Conservation (phyloP, 169 alveolate species). For the Plasmodium vivax region DNA sequence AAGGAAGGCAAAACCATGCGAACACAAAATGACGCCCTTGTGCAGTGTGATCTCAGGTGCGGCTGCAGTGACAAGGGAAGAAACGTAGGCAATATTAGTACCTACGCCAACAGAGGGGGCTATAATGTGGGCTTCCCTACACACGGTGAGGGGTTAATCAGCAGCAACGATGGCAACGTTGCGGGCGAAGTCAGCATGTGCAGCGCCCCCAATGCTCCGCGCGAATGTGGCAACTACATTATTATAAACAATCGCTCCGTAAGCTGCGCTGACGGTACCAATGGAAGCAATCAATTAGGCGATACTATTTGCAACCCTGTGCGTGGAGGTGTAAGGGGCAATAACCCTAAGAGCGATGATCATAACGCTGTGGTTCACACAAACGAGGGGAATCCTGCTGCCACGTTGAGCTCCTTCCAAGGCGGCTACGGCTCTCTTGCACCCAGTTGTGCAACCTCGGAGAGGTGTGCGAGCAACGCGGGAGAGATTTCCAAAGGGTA, state of each 20-base stretch:
- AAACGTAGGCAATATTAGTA: neutral
- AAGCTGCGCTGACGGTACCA: neutral
- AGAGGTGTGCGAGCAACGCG: neutral
- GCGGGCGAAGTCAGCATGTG: neutral
- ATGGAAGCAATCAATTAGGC: neutral
- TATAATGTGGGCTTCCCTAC: neutral
- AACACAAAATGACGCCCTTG: neutral
- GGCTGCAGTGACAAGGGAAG: neutral
- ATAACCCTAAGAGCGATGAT: neutral
- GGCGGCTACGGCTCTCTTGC: neutral
- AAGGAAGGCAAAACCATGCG: neutral
- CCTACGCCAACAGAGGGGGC: neutral
- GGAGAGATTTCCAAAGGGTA: neutral
- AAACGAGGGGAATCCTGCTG: neutral
- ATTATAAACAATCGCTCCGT: neutral
- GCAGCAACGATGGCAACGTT: neutral
- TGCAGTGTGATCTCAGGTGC: neutral
- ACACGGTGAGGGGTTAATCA: neutral
- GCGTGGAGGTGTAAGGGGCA: neutral
- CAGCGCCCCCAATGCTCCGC: neutral
- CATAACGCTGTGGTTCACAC: neutral
- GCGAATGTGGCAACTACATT: neutral
- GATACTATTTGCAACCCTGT: neutral
- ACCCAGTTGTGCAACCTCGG: constrained; percentile 12
- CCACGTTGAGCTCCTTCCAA: neutral